phyloP scores from a whole-genome alignment of 176 grass and related monocot species.

The Thalia dealbata region DNA sequence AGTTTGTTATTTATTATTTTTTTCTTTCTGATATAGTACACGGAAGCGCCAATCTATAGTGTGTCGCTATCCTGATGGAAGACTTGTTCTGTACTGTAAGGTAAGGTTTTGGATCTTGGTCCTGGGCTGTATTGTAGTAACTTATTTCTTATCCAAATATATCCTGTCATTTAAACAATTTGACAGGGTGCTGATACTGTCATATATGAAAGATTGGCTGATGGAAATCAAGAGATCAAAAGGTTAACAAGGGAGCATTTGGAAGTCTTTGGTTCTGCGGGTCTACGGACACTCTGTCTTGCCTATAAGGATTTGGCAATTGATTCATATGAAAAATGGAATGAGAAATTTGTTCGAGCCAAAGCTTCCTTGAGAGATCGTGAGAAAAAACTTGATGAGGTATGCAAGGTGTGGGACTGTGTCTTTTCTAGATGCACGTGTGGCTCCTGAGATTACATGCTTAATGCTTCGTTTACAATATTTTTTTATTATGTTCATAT shows the following conservation, averaged over 20 bases:
- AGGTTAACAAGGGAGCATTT: conserved; percentile 76
- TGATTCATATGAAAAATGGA: conserved; percentile 88
- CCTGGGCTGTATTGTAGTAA: conserved; percentile 8
- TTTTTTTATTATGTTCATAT: background rate
- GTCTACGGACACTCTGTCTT: conserved; percentile 94
- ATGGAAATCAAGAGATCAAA: conserved; percentile 62
- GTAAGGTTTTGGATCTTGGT: conserved; percentile 34
- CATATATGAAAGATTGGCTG: conserved; percentile 71
- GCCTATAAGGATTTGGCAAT: conserved; percentile 69
- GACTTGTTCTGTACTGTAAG: conserved; percentile 98
- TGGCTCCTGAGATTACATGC: background rate
- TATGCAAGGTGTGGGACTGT: background rate
- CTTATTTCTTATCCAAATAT: background rate
- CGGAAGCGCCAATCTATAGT: conserved; percentile 94
- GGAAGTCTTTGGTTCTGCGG: conserved; percentile 90
- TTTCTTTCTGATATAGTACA: conserved; percentile 56
- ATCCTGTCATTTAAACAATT: conserved; percentile 14
- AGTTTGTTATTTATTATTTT: conserved; percentile 4
- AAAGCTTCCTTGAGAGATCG: conserved; percentile 93
- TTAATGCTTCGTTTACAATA: background rate
- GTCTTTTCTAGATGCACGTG: background rate
- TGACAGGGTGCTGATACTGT: conserved; percentile 92
- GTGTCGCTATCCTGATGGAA: conserved; percentile 84
- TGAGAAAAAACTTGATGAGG: conserved; percentile 98
- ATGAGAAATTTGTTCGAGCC: conserved; percentile 94